Evolutionary conservation across 2,329 filamentous ascomycete genomes (phyloP).

Genomic region (Purpureocillium lavendulum): DNA sequence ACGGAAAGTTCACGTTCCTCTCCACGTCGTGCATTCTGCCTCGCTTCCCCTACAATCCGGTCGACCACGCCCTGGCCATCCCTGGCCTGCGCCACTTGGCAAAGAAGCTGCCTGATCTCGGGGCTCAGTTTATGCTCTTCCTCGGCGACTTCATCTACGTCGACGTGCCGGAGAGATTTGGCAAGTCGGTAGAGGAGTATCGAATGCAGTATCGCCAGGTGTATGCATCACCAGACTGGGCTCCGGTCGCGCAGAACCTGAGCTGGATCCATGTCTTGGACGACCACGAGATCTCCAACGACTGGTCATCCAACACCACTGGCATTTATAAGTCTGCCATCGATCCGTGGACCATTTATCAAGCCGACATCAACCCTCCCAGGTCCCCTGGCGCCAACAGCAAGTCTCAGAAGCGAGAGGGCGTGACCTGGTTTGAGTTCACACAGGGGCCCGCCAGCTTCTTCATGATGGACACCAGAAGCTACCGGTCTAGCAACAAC

Average conservation of each 20-base stretch:
- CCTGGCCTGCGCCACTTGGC: slow-evolving; percentile 73
- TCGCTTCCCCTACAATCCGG: slow-evolving; percentile 78
- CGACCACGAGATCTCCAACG: slow-evolving; percentile 93
- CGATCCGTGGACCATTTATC: slow-evolving; percentile 82
- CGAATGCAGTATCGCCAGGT: slow-evolving; percentile 87
- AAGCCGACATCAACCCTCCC: slow-evolving; percentile 78
- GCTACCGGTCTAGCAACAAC: slow-evolving; percentile 66
- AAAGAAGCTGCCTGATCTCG: slow-evolving; percentile 59
- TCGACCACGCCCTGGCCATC: slow-evolving; percentile 76
- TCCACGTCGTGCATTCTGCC: slow-evolving; percentile 90
- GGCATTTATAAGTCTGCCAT: slow-evolving; percentile 72
- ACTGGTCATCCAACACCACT: slow-evolving; percentile 67
- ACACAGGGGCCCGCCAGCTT: slow-evolving; percentile 84
- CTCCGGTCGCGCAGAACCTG: slow-evolving; percentile 62
- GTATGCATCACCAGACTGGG: slow-evolving; percentile 94
- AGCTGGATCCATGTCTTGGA: slow-evolving; percentile 97
- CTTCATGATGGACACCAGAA: slow-evolving; percentile 89
- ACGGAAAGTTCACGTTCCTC: slow-evolving; percentile 77
- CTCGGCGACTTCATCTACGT: slow-evolving; percentile 85
- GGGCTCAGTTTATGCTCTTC: slow-evolving; percentile 73
- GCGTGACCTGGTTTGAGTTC: slow-evolving; percentile 82
- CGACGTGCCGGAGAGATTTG: slow-evolving; percentile 78
- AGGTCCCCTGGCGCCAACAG: slow-evolving; percentile 41
- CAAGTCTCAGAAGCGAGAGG: slow-evolving; percentile 27
- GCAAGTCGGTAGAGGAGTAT: slow-evolving; percentile 65